phyloP scores from a whole-genome alignment of 129 eudicot species.

The Apium graveolens region DNA sequence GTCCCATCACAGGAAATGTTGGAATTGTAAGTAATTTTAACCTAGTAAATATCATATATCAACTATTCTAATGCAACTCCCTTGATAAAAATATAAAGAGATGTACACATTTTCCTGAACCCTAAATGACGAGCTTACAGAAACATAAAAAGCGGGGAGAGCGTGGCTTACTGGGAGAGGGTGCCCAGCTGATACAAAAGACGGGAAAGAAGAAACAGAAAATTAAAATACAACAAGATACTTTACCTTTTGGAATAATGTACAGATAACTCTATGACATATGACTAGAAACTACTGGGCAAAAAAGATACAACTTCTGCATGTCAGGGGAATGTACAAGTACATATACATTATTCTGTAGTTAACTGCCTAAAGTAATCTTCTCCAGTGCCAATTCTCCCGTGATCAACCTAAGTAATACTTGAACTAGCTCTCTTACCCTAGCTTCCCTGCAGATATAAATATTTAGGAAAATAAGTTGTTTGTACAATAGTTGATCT shows the following conservation, averaged over 20 bases:
- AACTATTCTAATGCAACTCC: background rate
- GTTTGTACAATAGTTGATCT: background rate
- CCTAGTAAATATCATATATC: background rate
- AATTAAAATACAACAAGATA: background rate
- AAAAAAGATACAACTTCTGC: background rate
- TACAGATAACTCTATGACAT: background rate
- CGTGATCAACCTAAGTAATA: conserved; percentile 57
- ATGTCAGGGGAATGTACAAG: background rate
- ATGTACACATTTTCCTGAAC: background rate
- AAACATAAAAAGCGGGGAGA: background rate
- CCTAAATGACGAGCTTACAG: background rate
- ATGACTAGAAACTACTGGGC: background rate
- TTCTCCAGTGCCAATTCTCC: conserved; percentile 55
- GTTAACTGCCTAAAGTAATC: conserved; percentile 15
- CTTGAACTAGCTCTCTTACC: conserved; percentile 87
- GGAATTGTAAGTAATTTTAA: background rate
- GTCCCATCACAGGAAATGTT: background rate
- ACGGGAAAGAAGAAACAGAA: background rate
- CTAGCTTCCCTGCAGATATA: conserved; percentile 61
- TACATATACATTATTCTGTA: background rate
- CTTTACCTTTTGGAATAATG: background rate
- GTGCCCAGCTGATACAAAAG: background rate
- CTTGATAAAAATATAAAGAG: background rate
- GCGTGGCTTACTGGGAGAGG: background rate
- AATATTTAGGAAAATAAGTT: background rate